phyloP scores from a whole-genome alignment of 177 flowering plant species.

The Telopea speciosissima region DNA sequence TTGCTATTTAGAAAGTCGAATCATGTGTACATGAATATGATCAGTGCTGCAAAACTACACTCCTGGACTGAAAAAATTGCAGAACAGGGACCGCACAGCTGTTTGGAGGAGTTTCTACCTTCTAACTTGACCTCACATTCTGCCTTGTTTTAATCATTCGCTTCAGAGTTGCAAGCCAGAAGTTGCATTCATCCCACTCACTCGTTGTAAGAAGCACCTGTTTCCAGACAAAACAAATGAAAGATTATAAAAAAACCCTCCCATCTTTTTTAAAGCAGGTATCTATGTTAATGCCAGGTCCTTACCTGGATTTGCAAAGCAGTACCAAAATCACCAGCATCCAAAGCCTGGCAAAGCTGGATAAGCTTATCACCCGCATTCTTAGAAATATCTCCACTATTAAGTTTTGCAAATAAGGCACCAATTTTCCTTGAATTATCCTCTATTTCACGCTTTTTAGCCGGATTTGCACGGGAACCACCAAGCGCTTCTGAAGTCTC shows the following conservation, averaged over 20 bases:
- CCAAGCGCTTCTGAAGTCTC: conserved; percentile 92
- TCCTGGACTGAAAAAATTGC: background rate
- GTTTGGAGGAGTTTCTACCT: background rate
- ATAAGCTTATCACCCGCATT: conserved; percentile 86
- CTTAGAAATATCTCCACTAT: conserved; percentile 78
- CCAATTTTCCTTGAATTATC: conserved; percentile 94
- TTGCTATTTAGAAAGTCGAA: background rate
- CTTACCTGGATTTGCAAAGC: conserved; percentile 88
- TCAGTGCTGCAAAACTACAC: background rate
- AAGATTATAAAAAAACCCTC: background rate
- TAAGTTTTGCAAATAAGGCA: conserved; percentile 82
- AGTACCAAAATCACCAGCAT: conserved; percentile 59
- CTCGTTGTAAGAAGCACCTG: conserved; percentile 89
- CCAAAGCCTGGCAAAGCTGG: conserved; percentile 88
- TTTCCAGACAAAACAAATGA: conserved; percentile 7
- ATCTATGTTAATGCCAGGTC: background rate
- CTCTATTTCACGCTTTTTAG: conserved; percentile 88
- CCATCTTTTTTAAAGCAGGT: background rate
- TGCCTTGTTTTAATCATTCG: conserved; percentile 93
- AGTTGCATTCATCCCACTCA: conserved; percentile 99
- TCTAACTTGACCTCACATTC: conserved; percentile 43
- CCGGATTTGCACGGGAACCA: conserved; percentile 74
- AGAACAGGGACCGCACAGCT: background rate
- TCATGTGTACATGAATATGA: background rate
- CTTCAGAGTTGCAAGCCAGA: conserved; percentile 90